Conservation (phyloP, 768 basidiomycete species). For the Mycena olivaceomarginata region DNA sequence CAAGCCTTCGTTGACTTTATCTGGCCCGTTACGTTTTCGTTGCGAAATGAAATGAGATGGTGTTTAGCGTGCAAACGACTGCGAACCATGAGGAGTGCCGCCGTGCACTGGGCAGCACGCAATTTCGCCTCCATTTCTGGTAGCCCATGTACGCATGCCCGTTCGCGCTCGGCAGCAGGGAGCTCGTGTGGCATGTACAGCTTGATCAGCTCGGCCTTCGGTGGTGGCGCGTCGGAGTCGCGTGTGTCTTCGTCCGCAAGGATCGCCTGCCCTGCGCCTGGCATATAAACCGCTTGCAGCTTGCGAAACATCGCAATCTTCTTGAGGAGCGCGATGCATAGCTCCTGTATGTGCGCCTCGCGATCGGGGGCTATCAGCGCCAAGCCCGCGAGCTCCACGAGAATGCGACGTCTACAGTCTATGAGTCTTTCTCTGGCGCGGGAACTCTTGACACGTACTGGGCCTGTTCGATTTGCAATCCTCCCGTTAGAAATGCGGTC, state of each 20-base stretch:
- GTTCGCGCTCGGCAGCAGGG: not conserved
- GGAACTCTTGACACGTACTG: not conserved
- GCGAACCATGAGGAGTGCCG: conserved; percentile 44
- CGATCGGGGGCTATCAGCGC: not conserved
- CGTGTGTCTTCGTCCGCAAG: not conserved
- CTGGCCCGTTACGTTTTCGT: conserved; percentile 20
- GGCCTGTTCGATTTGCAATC: conserved; percentile 1
- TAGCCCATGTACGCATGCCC: conserved; percentile 30
- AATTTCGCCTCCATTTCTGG: conserved; percentile 45
- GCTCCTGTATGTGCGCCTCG: not conserved
- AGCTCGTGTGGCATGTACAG: conserved; percentile 39
- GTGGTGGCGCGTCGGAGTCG: not conserved
- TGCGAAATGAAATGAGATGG: conserved; percentile 43
- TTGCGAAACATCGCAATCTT: not conserved
- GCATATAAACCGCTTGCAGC: not conserved
- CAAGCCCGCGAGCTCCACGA: not conserved
- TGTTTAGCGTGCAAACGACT: conserved; percentile 45
- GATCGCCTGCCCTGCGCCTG: not conserved
- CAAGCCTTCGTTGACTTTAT: not conserved
- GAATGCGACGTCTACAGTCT: conserved; percentile 4
- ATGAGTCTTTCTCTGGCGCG: not conserved
- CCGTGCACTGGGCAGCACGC: conserved; percentile 44
- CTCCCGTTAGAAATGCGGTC: not conserved
- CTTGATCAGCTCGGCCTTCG: not conserved
- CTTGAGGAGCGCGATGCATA: not conserved